Percentiles rank a stretch among this genome's conserved stretches.
Conservation (phyloP, 495 filamentous ascomycete species). For the Podospora sp. region DNA sequence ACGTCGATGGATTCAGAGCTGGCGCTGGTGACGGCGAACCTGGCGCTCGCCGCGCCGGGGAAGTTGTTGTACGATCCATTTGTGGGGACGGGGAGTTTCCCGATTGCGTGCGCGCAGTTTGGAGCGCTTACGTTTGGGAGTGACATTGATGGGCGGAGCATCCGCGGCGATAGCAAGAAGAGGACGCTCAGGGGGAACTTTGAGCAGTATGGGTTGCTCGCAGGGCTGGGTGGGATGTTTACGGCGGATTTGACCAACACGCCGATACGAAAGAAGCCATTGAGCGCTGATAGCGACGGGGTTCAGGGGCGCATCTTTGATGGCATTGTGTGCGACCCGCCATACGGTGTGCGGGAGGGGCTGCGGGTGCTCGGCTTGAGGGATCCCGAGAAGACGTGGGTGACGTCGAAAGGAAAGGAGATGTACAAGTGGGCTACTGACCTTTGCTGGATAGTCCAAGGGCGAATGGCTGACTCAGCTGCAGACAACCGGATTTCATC, state of each 20-base stretch:
- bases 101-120: conserved; percentile 84
- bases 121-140: conserved; percentile 78
- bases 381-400: conserved; percentile 63
- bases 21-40: conserved; percentile 87
- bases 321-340: conserved; percentile 94
- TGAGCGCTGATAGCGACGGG: conserved; percentile 26
- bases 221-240: conserved; percentile 71
- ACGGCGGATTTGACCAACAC: conserved; percentile 88
- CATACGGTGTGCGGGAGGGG: conserved; percentile 95
- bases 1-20: conserved; percentile 97
- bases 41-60: conserved; percentile 77
- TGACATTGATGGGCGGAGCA: conserved; percentile 89
- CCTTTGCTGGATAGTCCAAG: not conserved
- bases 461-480: not conserved
- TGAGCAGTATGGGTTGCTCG: conserved; percentile 73
- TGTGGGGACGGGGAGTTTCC: conserved; percentile 90
- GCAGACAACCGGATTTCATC: conserved; percentile 73
- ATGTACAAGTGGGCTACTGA: conserved; percentile 63
- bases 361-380: conserved; percentile 80
- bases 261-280: conserved; percentile 59
- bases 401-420: conserved; percentile 69
- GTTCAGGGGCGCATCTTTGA: conserved; percentile 65
- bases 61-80: conserved; percentile 93
- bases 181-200: conserved; percentile 73
- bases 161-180: conserved; percentile 64